phyloP scores from a whole-genome alignment of 129 eudicot species.

The Tagetes erecta region DNA sequence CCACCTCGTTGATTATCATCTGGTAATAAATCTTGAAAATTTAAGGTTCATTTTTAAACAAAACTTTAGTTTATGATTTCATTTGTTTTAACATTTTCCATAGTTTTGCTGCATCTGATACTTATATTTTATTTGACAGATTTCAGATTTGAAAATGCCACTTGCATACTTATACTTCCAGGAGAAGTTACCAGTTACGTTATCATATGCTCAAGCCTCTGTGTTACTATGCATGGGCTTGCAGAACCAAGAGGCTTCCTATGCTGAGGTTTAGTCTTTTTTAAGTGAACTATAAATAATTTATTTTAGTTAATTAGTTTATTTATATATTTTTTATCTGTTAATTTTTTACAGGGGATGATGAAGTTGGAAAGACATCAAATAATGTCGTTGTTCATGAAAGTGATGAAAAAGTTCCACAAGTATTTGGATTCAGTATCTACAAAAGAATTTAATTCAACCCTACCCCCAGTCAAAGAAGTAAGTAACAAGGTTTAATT shows the following conservation, averaged over 20 bases:
- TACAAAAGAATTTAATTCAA: slow-evolving; percentile 53
- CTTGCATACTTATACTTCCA: too few species aligned
- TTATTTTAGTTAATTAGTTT: not conserved
- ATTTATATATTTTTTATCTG: not conserved
- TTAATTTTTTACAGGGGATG: slow-evolving; percentile 47
- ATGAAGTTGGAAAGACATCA: slow-evolving; percentile 80
- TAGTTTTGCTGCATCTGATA: too few species aligned
- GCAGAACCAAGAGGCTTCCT: slow-evolving; percentile 75
- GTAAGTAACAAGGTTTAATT: slow-evolving; percentile 40
- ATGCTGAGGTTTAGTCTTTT: slow-evolving; percentile 55
- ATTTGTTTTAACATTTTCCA: too few species aligned
- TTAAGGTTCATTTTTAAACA: too few species aligned
- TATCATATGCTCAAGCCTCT: slow-evolving; percentile 79
- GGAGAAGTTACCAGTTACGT: too few species aligned
- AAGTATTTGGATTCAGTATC: slow-evolving; percentile 57
- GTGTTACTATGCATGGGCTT: slow-evolving; percentile 85
- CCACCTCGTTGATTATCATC: too few species aligned
- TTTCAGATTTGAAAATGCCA: too few species aligned
- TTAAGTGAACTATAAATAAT: not conserved
- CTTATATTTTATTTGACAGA: too few species aligned
- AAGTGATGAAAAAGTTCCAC: slow-evolving; percentile 77
- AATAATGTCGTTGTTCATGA: slow-evolving; percentile 59
- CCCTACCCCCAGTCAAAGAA: slow-evolving; percentile 60
- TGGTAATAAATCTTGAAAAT: too few species aligned
- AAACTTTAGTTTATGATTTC: too few species aligned